Conservation (phyloP, 345 rosid species). For the Citrus trifoliata region DNA sequence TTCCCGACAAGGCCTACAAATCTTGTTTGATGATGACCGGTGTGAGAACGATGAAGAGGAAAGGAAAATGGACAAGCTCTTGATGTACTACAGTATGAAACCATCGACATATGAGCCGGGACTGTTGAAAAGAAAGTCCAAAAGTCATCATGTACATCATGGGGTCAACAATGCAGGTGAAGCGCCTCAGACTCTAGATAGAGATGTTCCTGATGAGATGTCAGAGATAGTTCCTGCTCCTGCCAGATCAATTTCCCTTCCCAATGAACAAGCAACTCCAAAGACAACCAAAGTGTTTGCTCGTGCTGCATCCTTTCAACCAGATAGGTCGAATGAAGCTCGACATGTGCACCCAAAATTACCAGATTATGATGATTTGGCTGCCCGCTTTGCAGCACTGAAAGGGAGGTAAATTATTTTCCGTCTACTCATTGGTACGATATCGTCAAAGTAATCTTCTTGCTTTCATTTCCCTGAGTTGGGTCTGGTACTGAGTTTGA, state of each 20-base stretch:
- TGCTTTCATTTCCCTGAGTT: constrained; percentile 5
- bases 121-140: constrained; percentile 44
- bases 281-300: constrained; percentile 41
- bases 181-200: constrained; percentile 16
- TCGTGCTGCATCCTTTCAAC: constrained; percentile 79
- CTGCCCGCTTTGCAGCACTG: constrained; percentile 83
- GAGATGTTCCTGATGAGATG: constrained; percentile 33
- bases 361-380: constrained; percentile 90
- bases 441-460: neutral
- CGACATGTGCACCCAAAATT: constrained; percentile 94
- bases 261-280: constrained; percentile 46
- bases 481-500: neutral
- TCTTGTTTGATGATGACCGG: constrained; percentile 55
- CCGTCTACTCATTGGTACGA: neutral
- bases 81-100: constrained; percentile 86
- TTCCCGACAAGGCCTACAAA: constrained; percentile 59
- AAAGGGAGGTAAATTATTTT: constrained; percentile 50
- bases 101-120: constrained; percentile 53
- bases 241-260: constrained; percentile 66
- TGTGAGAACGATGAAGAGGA: constrained; percentile 68
- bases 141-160: constrained; percentile 41
- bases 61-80: constrained; percentile 75
- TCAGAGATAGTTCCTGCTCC: constrained; percentile 37
- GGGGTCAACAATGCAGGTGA: constrained; percentile 23
- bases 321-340: constrained; percentile 56